These are phyloP conservation scores for Cymbopogon citratus DNA, from an alignment of 176 grass and related monocot species.

Conservation along the genomic window DNA sequence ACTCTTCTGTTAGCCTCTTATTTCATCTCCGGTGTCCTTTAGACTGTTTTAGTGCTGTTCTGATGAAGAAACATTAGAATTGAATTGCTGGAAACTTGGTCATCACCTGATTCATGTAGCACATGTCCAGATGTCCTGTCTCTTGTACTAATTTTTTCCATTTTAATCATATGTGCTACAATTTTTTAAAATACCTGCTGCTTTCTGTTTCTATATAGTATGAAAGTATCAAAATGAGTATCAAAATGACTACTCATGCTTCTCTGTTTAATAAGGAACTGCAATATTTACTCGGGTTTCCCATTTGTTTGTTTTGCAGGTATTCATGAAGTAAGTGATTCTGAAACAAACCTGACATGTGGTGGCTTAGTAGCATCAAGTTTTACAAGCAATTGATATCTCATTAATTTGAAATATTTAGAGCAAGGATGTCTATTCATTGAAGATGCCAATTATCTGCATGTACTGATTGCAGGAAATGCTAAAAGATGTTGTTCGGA, in stretches of 20 bases:
- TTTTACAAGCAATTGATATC: neutral
- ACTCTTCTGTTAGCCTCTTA: neutral
- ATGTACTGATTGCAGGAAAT: constrained; percentile 68
- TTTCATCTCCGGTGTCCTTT: neutral
- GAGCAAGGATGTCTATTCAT: neutral
- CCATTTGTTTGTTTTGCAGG: constrained; percentile 56
- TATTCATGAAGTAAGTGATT: constrained; percentile 91
- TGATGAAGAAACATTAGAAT: neutral
- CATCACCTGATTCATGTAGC: neutral
- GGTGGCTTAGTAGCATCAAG: neutral
- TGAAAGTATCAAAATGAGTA: too few species aligned
- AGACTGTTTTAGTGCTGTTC: neutral
- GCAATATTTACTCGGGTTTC: constrained; percentile 3
- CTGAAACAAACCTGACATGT: neutral
- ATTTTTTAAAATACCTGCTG: neutral
- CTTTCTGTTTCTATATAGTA: neutral
- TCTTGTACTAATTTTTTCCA: neutral
- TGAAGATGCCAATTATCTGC: neutral
- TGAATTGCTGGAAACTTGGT: neutral
- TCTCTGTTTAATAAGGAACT: neutral
- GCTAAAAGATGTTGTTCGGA: constrained; percentile 87
- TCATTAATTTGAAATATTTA: neutral
- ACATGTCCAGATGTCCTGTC: neutral
- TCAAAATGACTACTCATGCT: neutral
- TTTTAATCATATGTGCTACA: neutral